A percentile compares a stretch with the other conserved stretches of the same genome.
Conservation (phyloP, 177 flowering plant genomes). For the Vitis hybrid region DNA sequence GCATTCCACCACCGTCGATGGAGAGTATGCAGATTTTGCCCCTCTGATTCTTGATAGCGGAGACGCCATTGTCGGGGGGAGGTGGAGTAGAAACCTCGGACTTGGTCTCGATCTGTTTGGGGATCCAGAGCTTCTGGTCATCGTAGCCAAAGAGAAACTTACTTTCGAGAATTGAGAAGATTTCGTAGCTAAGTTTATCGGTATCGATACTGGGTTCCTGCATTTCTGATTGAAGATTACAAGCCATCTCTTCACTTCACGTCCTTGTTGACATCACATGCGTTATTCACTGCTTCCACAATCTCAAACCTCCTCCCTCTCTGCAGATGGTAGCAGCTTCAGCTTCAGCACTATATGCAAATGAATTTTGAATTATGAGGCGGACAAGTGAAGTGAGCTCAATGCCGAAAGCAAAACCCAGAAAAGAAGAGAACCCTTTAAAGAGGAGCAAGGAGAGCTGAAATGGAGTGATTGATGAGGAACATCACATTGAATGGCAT, state of each 20-base stretch:
- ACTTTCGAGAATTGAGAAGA: constrained; percentile 85
- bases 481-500: no score
- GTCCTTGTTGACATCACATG: no score
- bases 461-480: no score
- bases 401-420: no score
- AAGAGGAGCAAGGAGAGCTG: no score
- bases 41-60: constrained; percentile 70
- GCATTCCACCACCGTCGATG: constrained; percentile 90
- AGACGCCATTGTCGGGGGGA: constrained; percentile 10
- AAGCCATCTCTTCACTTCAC: constrained; percentile 22
- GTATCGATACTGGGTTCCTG: constrained; percentile 86
- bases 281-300: no score
- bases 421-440: no score
- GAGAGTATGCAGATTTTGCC: constrained; percentile 87
- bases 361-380: no score
- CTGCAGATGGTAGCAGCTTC: no score
- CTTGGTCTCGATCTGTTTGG: constrained; percentile 47
- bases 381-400: no score
- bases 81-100: constrained; percentile 11
- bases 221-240: constrained; percentile 34
- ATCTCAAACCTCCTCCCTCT: no score
- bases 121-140: constrained; percentile 82
- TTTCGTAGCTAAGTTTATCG: constrained; percentile 90
- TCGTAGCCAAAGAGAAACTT: constrained; percentile 88
- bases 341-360: no score